Conservation (phyloP, 2,329 filamentous ascomycete species). For the Capronia americana region DNA sequence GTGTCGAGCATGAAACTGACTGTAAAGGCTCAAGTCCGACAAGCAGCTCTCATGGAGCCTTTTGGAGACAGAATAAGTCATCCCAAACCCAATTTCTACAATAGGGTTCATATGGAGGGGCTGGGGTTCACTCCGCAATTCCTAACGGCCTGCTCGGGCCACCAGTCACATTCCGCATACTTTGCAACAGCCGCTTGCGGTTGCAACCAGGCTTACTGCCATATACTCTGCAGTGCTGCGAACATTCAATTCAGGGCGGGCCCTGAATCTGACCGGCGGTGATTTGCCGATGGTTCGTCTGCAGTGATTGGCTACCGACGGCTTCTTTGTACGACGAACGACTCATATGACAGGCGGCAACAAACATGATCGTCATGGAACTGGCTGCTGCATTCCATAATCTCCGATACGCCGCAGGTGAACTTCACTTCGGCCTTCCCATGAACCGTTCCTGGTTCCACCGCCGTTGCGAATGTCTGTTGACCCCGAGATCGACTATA, state of each 20-base stretch:
- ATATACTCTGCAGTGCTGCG: not conserved
- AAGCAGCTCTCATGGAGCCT: constrained; percentile 1
- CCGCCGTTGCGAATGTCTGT: not conserved
- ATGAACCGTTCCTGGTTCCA: not conserved
- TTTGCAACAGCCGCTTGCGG: constrained; percentile 15
- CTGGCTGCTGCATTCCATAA: constrained; percentile 31
- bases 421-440: constrained; percentile 5
- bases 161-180: constrained; percentile 33
- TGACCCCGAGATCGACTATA: not conserved
- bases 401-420: constrained; percentile 28
- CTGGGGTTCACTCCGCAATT: constrained; percentile 17
- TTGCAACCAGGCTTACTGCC: not conserved
- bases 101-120: constrained; percentile 7
- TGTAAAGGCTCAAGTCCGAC: not conserved
- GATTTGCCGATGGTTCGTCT: constrained; percentile 12
- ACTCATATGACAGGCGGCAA: constrained; percentile 34
- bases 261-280: constrained; percentile 31
- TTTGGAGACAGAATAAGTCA: constrained; percentile 1
- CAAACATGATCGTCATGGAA: constrained; percentile 36
- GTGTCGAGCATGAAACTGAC: constrained; percentile 14
- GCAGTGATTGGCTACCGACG: constrained; percentile 31
- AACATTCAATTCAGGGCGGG: constrained; percentile 23
- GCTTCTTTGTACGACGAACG: constrained; percentile 34
- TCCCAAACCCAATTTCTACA: not conserved
- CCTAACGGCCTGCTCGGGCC: constrained; percentile 25